Percentiles rank a stretch among this genome's conserved stretches.
phyloP scores from a whole-genome alignment of 2,329 filamentous ascomycete species.

The Capronia epimyces region DNA sequence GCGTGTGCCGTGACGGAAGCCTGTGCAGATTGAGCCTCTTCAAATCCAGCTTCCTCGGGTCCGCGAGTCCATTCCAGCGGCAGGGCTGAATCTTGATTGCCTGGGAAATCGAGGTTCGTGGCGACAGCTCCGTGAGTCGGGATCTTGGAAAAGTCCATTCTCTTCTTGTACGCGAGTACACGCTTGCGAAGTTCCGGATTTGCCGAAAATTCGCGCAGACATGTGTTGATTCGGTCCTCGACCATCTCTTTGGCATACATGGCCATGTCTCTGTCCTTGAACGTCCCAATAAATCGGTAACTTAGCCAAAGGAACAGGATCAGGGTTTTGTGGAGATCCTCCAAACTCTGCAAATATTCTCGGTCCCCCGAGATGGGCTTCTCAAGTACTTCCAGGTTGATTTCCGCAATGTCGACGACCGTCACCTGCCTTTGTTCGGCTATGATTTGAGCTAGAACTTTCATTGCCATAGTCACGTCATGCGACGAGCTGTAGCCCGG shows the following conservation, averaged over 20 bases:
- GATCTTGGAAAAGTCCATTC: constrained; percentile 7
- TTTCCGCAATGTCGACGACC: constrained; percentile 63
- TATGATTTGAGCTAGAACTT: constrained; percentile 63
- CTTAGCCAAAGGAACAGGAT: constrained; percentile 90
- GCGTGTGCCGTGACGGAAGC: constrained; percentile 2
- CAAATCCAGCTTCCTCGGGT: constrained; percentile 5
- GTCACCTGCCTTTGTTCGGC: constrained; percentile 61
- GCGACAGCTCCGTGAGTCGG: constrained; percentile 3
- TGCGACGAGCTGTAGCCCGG: constrained; percentile 45
- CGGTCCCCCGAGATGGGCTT: constrained; percentile 40
- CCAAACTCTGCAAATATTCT: constrained; percentile 62
- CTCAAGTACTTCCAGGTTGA: constrained; percentile 72
- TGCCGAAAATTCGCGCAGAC: constrained; percentile 54
- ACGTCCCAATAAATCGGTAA: constrained; percentile 78
- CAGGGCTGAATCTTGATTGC: constrained; percentile 1
- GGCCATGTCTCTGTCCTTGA: constrained; percentile 67
- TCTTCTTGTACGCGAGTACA: constrained; percentile 17
- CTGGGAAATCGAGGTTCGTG: constrained; percentile 7
- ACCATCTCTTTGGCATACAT: constrained; percentile 73
- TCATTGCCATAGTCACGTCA: constrained; percentile 41
- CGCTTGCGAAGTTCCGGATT: constrained; percentile 29
- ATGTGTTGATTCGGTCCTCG: constrained; percentile 66
- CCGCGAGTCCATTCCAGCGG: constrained; percentile 15
- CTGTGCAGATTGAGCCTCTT: constrained; percentile 3
- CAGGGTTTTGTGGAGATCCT: constrained; percentile 72